phyloP scores from a whole-genome alignment of 306 rosid species.

The Luffa aegyptiaca region DNA sequence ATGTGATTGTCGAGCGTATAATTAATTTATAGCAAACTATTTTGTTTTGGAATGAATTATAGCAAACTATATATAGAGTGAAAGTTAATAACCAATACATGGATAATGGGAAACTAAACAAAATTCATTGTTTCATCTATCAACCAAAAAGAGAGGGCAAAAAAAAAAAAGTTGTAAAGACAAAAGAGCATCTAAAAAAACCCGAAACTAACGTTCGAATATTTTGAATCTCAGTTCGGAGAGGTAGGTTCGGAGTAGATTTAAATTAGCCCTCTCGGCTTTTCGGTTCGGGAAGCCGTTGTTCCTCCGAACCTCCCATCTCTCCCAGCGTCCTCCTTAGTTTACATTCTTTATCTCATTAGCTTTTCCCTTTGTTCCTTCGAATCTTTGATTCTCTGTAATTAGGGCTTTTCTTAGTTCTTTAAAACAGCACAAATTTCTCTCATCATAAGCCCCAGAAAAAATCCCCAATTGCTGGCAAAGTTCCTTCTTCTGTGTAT shows the following conservation, averaged over 20 bases:
- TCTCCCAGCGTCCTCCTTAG: not conserved
- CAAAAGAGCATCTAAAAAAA: not conserved
- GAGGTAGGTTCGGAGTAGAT: constrained; percentile 25
- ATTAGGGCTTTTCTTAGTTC: not conserved
- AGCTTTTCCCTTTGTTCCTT: not conserved
- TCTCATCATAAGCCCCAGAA: not conserved
- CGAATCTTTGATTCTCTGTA: not conserved
- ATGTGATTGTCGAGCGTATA: too few species aligned
- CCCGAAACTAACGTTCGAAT: not conserved
- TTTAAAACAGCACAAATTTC: not conserved
- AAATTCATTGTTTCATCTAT: too few species aligned
- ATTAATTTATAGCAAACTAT: too few species aligned
- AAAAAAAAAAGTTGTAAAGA: not conserved
- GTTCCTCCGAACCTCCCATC: constrained; percentile 7
- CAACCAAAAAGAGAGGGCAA: too few species aligned
- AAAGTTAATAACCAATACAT: too few species aligned
- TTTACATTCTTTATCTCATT: not conserved
- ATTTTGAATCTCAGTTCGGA: constrained; percentile 18
- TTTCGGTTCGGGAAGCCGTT: constrained; percentile 41
- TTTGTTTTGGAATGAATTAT: too few species aligned
- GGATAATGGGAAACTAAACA: too few species aligned
- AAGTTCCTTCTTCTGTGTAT: not conserved
- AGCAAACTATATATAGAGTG: too few species aligned
- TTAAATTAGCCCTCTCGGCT: not conserved
- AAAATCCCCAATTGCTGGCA: not conserved